Conservation (phyloP, 805 yeast species). For the Vanderwaltozyma yarrowii region DNA sequence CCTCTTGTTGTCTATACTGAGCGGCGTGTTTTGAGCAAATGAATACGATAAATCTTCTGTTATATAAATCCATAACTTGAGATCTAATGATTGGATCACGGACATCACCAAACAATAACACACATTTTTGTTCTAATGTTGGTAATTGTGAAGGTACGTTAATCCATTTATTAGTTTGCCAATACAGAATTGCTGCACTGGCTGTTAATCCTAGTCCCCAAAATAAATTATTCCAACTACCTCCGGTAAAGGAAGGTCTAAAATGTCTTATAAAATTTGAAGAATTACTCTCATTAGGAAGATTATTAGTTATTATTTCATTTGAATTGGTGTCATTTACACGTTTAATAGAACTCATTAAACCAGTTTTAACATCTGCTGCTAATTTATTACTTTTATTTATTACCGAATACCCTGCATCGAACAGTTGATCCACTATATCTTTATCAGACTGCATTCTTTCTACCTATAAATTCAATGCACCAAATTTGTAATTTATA, state of each 20-base stretch:
- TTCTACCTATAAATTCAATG: too few species aligned
- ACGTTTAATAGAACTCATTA: constrained; percentile 5
- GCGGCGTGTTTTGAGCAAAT: constrained; percentile 23
- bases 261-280: background rate
- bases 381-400: constrained; percentile 7
- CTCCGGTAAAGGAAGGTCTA: background rate
- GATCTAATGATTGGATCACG: constrained; percentile 28
- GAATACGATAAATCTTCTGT: constrained; percentile 25
- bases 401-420: constrained; percentile 10
- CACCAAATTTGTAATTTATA: too few species aligned
- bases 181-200: background rate
- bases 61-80: constrained; percentile 28
- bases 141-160: constrained; percentile 12
- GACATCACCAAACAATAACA: constrained; percentile 26
- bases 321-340: background rate
- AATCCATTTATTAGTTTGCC: constrained; percentile 4
- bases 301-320: background rate
- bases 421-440: constrained; percentile 19
- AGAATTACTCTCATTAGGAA: background rate
- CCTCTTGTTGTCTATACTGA: constrained; percentile 15
- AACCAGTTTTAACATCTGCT: constrained; percentile 5
- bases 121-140: constrained; percentile 9
- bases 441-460: constrained; percentile 8
- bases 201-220: constrained; percentile 1
- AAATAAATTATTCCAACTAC: background rate